Percentiles rank a stretch among this genome's conserved stretches.
Conservation (phyloP, 1,139 yeast species). For the Starmera stellimalicola region DNA sequence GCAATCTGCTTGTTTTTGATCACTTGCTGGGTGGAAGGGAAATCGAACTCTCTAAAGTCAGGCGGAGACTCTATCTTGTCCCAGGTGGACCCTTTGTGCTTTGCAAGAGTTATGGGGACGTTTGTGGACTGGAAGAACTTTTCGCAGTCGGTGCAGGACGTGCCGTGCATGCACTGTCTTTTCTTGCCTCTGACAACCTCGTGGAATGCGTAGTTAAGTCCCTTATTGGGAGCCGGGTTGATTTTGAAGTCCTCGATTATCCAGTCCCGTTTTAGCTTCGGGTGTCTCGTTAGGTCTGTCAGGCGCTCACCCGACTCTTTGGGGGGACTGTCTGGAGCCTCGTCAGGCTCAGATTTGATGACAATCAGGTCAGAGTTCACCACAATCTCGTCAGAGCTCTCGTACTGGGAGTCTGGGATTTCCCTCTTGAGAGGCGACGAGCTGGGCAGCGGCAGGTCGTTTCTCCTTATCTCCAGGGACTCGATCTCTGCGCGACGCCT, state of each 20-base stretch:
- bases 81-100: constrained; percentile 18
- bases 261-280: constrained; percentile 25
- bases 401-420: constrained; percentile 6
- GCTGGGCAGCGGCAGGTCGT: background rate
- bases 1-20: constrained; percentile 24
- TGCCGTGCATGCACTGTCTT: constrained; percentile 17
- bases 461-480: background rate
- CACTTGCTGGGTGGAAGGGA: constrained; percentile 51
- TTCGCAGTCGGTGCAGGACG: constrained; percentile 19
- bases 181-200: constrained; percentile 23
- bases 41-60: constrained; percentile 53
- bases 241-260: constrained; percentile 36
- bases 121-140: constrained; percentile 9
- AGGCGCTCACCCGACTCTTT: too few relatives aligned
- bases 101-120: constrained; percentile 9
- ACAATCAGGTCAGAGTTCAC: too few relatives aligned
- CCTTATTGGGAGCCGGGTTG: constrained; percentile 24
- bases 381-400: constrained; percentile 3
- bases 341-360: too few relatives aligned
- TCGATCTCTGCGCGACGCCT: background rate
- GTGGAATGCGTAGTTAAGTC: constrained; percentile 24
- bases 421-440: constrained; percentile 1
- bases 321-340: too few relatives aligned
- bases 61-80: constrained; percentile 53
- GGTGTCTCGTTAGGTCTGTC: constrained; percentile 12